phyloP scores from a whole-genome alignment of 2,329 filamentous ascomycete genomes.

The Chaetomiaceae sp. region DNA sequence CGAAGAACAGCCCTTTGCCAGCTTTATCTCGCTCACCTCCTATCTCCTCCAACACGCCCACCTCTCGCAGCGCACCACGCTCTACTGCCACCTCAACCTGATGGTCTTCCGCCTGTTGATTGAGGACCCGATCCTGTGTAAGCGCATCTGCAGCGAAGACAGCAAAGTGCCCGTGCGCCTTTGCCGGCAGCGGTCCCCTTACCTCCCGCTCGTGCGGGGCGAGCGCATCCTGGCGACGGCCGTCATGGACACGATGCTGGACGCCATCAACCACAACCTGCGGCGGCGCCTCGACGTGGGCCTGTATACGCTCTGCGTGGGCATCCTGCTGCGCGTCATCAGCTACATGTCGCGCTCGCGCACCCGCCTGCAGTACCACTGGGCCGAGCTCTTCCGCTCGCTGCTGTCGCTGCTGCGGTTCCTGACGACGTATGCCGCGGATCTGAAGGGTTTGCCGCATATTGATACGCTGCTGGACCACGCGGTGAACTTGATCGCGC shows the following conservation, averaged over 20 bases:
- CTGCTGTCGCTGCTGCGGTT: conserved; percentile 86
- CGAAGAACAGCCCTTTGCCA: conserved; percentile 69
- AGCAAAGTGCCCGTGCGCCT: conserved; percentile 70
- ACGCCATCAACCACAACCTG: conserved; percentile 91
- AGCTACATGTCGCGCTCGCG: conserved; percentile 79
- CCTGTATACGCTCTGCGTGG: conserved; percentile 77
- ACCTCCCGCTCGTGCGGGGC: conserved; percentile 67
- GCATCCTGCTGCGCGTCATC: conserved; percentile 76
- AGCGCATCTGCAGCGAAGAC: conserved; percentile 77
- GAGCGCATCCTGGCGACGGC: conserved; percentile 71
- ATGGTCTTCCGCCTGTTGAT: conserved; percentile 81
- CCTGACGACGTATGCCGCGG: conserved; percentile 76
- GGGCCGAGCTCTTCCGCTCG: conserved; percentile 90
- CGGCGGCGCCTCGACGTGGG: conserved; percentile 77
- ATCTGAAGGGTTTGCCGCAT: conserved; percentile 64
- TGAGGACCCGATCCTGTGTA: conserved; percentile 78
- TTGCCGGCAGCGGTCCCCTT: conserved; percentile 84
- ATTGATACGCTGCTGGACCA: conserved; percentile 71
- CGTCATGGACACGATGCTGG: conserved; percentile 81
- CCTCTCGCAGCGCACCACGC: conserved; percentile 68
- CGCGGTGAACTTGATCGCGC: conserved; percentile 75
- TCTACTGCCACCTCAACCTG: conserved; percentile 81
- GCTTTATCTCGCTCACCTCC: conserved; percentile 81
- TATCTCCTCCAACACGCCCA: conserved; percentile 94
- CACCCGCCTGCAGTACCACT: conserved; percentile 82